These are phyloP conservation scores for Ustilago curta DNA, from an alignment of 1,284 basidiomycete genomes.

Conservation along the genomic window DNA sequence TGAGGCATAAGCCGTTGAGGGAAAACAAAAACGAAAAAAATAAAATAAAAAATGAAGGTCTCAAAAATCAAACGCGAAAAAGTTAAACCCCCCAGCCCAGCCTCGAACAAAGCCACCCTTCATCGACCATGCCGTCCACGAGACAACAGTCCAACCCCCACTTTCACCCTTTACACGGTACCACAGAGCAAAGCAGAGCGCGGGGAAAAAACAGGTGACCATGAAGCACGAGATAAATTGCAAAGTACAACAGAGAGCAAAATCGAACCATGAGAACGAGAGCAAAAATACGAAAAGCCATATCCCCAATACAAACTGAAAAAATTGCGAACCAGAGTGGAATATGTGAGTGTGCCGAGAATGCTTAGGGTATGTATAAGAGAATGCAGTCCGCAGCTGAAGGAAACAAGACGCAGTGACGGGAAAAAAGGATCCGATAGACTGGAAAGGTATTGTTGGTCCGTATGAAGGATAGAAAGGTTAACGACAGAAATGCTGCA, in stretches of 20 bases:
- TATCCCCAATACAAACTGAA: background rate
- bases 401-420: background rate
- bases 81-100: no score
- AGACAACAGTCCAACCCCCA: no score
- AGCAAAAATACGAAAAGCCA: background rate
- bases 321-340: background rate
- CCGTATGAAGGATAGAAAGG: background rate
- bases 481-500: background rate
- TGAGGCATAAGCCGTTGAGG: no score
- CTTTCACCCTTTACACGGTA: no score
- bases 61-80: no score
- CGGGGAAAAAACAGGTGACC: no score
- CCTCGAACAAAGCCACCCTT: no score
- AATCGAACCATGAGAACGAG: background rate
- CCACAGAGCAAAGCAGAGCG: background rate
- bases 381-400: background rate
- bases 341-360: background rate
- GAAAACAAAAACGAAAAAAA: no score
- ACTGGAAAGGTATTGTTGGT: background rate
- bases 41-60: no score
- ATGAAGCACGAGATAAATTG: background rate
- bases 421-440: background rate
- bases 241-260: background rate
- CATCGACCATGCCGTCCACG: no score
- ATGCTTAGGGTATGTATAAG: slow-evolving; percentile 5